A percentile compares a stretch with the other conserved stretches of the same genome.
Conservation (phyloP, 2,329 filamentous ascomycete genomes). For the Pezicula rhizophila region DNA sequence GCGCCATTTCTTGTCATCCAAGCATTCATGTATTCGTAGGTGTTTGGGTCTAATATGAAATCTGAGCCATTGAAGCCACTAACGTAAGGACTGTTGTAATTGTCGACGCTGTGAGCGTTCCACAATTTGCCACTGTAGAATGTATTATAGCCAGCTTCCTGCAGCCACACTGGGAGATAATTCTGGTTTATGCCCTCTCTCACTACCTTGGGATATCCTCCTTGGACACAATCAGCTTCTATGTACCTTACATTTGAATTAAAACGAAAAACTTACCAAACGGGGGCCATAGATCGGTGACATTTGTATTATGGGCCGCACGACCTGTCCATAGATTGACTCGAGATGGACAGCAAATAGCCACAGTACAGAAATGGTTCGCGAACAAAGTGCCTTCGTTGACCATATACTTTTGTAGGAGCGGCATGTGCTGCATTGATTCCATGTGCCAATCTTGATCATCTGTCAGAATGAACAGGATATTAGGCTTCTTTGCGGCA, state of each 20-base stretch:
- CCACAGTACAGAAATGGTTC: conserved; percentile 52
- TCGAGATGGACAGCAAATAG: conserved; percentile 53
- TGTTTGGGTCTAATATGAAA: conserved; percentile 56
- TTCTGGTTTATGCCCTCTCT: conserved; percentile 55
- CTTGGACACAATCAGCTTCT: conserved; percentile 16
- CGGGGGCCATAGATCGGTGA: conserved; percentile 38
- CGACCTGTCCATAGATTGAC: conserved; percentile 53
- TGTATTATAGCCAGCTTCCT: conserved; percentile 58
- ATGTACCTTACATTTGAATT: conserved; percentile 24
- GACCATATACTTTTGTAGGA: conserved; percentile 43
- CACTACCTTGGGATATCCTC: conserved; percentile 62
- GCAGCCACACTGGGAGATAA: conserved; percentile 64
- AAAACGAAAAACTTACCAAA: conserved; percentile 32
- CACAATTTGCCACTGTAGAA: conserved; percentile 66
- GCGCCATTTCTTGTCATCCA: conserved; percentile 54
- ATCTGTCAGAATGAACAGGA: conserved; percentile 56
- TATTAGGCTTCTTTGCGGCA: conserved; percentile 30
- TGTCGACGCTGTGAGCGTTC: conserved; percentile 52
- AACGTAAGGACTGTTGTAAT: conserved; percentile 51
- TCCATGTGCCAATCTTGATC: conserved; percentile 55
- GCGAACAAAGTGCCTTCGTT: conserved; percentile 46
- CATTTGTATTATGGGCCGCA: conserved; percentile 55
- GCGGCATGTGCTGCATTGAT: conserved; percentile 49
- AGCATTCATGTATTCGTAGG: conserved; percentile 59
- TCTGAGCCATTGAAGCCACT: conserved; percentile 52